Base-by-base conservation (phyloP, 2,329 filamentous ascomycete species). In the Fusarium bulbicola region DNA sequence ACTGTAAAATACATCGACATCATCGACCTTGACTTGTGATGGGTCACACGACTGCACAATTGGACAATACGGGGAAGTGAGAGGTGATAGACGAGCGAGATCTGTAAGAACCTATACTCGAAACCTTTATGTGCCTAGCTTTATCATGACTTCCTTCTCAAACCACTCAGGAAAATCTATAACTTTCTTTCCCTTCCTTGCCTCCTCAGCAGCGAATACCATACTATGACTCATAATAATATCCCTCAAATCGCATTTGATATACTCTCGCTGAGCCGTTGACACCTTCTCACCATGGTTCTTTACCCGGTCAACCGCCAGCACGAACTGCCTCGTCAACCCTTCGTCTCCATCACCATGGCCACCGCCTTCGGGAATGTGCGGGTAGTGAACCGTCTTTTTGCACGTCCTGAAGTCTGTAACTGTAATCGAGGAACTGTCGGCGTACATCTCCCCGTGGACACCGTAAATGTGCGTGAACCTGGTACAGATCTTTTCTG, bases 41-140 rank as follows among this genome's bases (percentile, higher is more conserved):
- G 30, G 30, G 30, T 13, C 30, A 1, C 30, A 32, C 30, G 30
- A 32, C 30, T 32, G 30, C 5, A 32, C 30, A 32, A 32, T 14
- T 32, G 1, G 12, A 14, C 30, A 32, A 32, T 6, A 12, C 30
- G 30, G 30, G 30, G 30, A 32, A 1, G 30, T 14, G 1, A 32
- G 30, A 34, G 34, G 1, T 36, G 15, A 40, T 15, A 32, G 21
- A n/a, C 6, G 4, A 32, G 7, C 21, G 4, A 24, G 21, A 13
- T n/a, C 9, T n/a, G 5, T 1, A 18, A 18, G 14, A 9, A 0
- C 5, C 21, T 32, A 18, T 34, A 7, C 12, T 20, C 0, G 5
- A 20, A 10, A 0, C 8, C 10, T 34, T 3, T 34, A 50, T 1
- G 12, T 6, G 6, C 47, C 47, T 34, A 56, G 21, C 16, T 56